Conservation (phyloP, 345 rosid genomes). For the Linum lewisii region DNA sequence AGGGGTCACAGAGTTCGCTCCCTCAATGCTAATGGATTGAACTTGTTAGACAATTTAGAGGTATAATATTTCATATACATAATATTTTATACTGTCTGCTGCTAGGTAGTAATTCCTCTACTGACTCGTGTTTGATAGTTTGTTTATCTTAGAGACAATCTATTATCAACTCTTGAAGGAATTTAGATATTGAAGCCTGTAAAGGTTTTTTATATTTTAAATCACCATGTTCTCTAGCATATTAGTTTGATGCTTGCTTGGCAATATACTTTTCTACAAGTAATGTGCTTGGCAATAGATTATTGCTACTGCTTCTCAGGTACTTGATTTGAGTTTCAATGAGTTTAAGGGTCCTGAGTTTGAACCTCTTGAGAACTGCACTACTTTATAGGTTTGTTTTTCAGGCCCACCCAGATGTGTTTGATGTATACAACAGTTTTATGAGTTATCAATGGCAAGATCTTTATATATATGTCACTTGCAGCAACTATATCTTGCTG, state of each 20-base stretch:
- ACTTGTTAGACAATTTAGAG: conserved; percentile 81
- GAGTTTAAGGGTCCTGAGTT: conserved; percentile 98
- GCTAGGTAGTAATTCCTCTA: background rate
- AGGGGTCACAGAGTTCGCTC: conserved; percentile 89
- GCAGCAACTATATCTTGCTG: conserved; percentile 98
- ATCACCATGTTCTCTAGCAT: background rate
- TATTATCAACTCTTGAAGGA: conserved; percentile 76
- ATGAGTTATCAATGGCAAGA: conserved; percentile 8
- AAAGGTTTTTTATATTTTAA: conserved; percentile 49
- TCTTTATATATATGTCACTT: conserved; percentile 22
- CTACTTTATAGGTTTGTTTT: conserved; percentile 66
- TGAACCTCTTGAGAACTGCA: conserved; percentile 94
- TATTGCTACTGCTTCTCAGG: conserved; percentile 34
- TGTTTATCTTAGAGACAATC: conserved; percentile 96
- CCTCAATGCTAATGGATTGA: conserved; percentile 68
- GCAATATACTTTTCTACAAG: background rate
- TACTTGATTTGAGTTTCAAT: conserved; percentile 96
- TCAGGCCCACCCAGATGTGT: conserved; percentile 11
- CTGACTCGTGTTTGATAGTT: conserved; percentile 47
- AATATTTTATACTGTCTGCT: background rate
- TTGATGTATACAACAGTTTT: conserved; percentile 3
- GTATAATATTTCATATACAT: conserved; percentile 26
- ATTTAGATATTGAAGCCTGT: conserved; percentile 85
- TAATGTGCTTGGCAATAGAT: conserved; percentile 9
- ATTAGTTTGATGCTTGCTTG: conserved; percentile 8